Base-by-base conservation (phyloP, 495 filamentous ascomycete genomes). In the Cairneyella variabilis region DNA sequence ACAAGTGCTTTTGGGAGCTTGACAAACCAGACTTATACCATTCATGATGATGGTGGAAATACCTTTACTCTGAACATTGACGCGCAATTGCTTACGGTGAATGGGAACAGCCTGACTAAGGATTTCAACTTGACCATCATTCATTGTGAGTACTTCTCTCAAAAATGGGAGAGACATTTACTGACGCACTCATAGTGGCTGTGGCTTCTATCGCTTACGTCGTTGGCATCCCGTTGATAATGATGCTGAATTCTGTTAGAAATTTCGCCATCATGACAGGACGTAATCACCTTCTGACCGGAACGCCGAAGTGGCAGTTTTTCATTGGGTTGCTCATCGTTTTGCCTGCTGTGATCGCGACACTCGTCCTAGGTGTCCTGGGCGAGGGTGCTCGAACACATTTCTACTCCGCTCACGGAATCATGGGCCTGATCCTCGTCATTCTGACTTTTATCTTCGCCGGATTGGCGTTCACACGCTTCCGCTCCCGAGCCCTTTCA, bases 11-110 rank as follows among this genome's bases (percentile, higher is more conserved):
- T 38, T 26, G 30, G 30, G 14, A 23, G 17, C 20, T 26, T 50
- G 32, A 39, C 48, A 39, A 50, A 50, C 17, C 30, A 50, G 26
- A 50, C 48, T 3, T 37, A 38, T 12, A 50, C 48, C 14, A 50
- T 17, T 5, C n/a, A n/a, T n/a, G 18, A 39, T 22, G 48, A 39
- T 2, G 34, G 34, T n/a, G 42, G 42, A 4, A 50, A 50, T 16
- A 50, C 48, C 11, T 50, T 38, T 22, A 50, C 30, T 14, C 12
- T 38, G 7, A 50, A 50, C 17, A 11, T 50, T 3, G 48, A 17
- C 5, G 17, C 17, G 9, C 17, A 37, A 12, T 4, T 37, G 12
- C 21, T 50, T 8, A 50, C 48, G 16, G 30, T 50, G 28, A 50
- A 50, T 38, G 48, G 48, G 17, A 37, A 50, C 12, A 18, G 7